A percentile compares a stretch with the other conserved stretches of the same genome.
Evolutionary conservation across 441 rosid species (phyloP).

Genomic region (Eutrema salsugineum): DNA sequence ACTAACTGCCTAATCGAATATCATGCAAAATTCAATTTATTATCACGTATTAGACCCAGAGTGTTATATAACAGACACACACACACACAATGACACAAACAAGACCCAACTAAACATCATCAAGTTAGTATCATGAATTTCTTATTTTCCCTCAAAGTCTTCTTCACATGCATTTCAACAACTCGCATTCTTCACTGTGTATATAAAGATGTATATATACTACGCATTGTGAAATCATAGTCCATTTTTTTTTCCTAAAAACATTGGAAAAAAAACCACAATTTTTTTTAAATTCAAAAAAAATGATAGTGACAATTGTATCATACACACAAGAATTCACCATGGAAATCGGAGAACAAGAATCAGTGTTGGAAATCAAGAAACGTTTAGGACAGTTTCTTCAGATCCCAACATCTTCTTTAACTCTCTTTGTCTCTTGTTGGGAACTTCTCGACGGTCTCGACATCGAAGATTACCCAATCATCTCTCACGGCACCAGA

Average conservation of each 20-base stretch:
- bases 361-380: slow-evolving; percentile 53
- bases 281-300: not conserved
- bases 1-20: slow-evolving; percentile 1
- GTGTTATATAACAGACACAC: slow-evolving; percentile 14
- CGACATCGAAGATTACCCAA: slow-evolving; percentile 86
- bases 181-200: slow-evolving; percentile 9
- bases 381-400: slow-evolving; percentile 41
- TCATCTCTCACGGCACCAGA: slow-evolving; percentile 56
- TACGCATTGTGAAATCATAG: not conserved
- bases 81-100: slow-evolving; percentile 20
- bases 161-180: slow-evolving; percentile 22
- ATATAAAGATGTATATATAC: not conserved
- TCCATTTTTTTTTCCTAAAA: not conserved
- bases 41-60: slow-evolving; percentile 10
- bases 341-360: slow-evolving; percentile 47
- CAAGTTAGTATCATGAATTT: slow-evolving; percentile 2
- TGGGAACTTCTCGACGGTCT: slow-evolving; percentile 87
- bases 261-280: not conserved
- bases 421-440: slow-evolving; percentile 55
- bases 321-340: slow-evolving; percentile 43
- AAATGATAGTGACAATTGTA: slow-evolving; percentile 46
- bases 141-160: slow-evolving; percentile 14
- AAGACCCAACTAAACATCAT: slow-evolving; percentile 31
- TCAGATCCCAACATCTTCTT: slow-evolving; percentile 47
- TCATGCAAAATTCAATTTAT: slow-evolving; percentile 22